A percentile compares a stretch with the other conserved stretches of the same genome.
phyloP scores from a whole-genome alignment of 225 moss, liverwort and hornwort genomes.

The Physcomitrium patens region DNA sequence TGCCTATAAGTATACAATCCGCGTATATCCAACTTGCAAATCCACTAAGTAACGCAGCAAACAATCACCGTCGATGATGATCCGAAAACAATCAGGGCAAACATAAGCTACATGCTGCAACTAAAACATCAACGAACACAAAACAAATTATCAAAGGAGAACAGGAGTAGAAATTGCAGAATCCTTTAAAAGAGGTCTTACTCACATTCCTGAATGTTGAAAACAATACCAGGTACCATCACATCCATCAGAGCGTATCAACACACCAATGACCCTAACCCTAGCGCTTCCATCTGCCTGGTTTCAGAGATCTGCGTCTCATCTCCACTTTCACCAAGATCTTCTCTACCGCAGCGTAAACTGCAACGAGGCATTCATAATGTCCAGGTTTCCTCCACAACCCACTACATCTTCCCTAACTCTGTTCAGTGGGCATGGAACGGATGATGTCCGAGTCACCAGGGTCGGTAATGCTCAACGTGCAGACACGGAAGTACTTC shows the following conservation, averaged over 20 bases:
- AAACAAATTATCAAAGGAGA: not conserved
- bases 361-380: not conserved
- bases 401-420: not conserved
- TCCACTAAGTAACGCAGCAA: not conserved
- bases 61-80: not conserved
- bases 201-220: constrained; percentile 29
- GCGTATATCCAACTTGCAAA: not conserved
- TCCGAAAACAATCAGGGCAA: not conserved
- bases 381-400: constrained; percentile 18
- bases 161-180: not conserved
- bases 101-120: not conserved
- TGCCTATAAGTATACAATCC: not conserved
- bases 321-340: constrained; percentile 8
- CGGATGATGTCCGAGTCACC: constrained; percentile 68
- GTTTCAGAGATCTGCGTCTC: constrained; percentile 10
- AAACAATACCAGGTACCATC: constrained; percentile 21
- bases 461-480: constrained; percentile 59
- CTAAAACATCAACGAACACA: too few species aligned
- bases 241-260: not conserved
- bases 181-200: constrained; percentile 18
- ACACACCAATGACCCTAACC: constrained; percentile 13
- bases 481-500: constrained; percentile 62
- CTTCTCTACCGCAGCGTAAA: not conserved
- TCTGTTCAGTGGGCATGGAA: constrained; percentile 60
- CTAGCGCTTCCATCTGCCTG: constrained; percentile 9